Percentiles rank a stretch among this genome's conserved stretches.
These are phyloP conservation scores for Euptelea pleiosperma DNA, from an alignment of 164 flowering plant species.

Conservation along the genomic window DNA sequence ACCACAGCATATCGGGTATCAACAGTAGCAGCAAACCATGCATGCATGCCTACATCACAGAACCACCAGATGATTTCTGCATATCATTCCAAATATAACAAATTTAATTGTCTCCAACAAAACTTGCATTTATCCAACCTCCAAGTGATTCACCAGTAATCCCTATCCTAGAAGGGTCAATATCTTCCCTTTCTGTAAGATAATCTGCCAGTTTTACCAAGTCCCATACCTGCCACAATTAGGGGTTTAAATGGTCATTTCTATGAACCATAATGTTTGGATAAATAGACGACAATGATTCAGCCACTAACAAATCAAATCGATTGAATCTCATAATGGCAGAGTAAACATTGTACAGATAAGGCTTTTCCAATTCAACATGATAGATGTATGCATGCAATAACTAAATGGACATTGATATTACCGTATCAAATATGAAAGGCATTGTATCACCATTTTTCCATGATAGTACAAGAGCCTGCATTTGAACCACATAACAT, in stretches of 20 bases:
- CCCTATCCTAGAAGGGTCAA: slow-evolving; percentile 76
- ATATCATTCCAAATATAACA: neutral
- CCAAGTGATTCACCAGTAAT: slow-evolving; percentile 98
- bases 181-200: slow-evolving; percentile 73
- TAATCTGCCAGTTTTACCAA: slow-evolving; percentile 88
- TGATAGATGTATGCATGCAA: neutral
- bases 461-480: slow-evolving; percentile 93
- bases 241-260: neutral
- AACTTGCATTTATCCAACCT: slow-evolving; percentile 45
- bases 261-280: neutral
- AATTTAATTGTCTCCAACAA: neutral
- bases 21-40: slow-evolving; percentile 84
- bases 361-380: neutral
- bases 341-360: neutral
- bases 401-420: neutral
- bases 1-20: slow-evolving; percentile 87
- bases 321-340: neutral
- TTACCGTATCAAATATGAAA: slow-evolving; percentile 91
- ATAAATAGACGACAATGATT: neutral
- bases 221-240: slow-evolving; percentile 67
- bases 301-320: neutral
- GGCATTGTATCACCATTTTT: slow-evolving; percentile 92
- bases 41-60: slow-evolving; percentile 84
- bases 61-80: slow-evolving; percentile 6
- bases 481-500: slow-evolving; percentile 21